Base-by-base conservation (phyloP, 768 basidiomycete genomes). In the Mycena alexandri region DNA sequence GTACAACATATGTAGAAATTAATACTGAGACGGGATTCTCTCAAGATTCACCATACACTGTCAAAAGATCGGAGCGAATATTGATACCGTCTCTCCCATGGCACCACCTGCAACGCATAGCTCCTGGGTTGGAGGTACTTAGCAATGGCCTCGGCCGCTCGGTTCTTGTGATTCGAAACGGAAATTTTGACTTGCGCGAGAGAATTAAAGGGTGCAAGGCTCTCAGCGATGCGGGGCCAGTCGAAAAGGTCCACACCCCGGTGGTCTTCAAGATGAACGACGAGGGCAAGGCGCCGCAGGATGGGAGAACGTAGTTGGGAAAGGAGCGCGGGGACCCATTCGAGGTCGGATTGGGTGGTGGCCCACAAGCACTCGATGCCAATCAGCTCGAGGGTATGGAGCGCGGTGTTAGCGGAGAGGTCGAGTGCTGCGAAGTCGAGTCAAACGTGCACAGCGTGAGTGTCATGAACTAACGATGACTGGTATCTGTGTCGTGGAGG, bases 311-410 rank as follows among this genome's bases (percentile, higher is more conserved):
- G n/a, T 3, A 67, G n/a, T 34, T 57, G 54, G 0, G 53, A 48
- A n/a, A 67, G 60, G 47, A 67, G 55, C 10, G 47, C n/a, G 14
- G 42, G 54, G 21, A 67, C n/a, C 60, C 59, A 62, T 17, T 41
- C 44, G 24, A 54, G 17, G 22, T 43, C 25, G 25, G 24, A 19
- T 19, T 9, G 12, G 25, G 25, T 34, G 22, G 12, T 17, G 6
- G 9, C 6, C 6, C 16, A 17, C 25, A 46, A 8, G 47, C 44
- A 56, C 1, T 4, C 36, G 47, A 67, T 67, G 17, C 42, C 60
- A n/a, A 47, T 56, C 29, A 67, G 48, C 21, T 57, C 9, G 33
- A 67, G n/a, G 0, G 60, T 62, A 25, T 22, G 66, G 43, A 67
- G 59, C 16, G 24, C 41, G 10, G 33, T 57, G 22, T 36, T 8